Evolutionary conservation across 495 filamentous ascomycete species (phyloP).

Genomic region (Trichoderma parareesei): DNA sequence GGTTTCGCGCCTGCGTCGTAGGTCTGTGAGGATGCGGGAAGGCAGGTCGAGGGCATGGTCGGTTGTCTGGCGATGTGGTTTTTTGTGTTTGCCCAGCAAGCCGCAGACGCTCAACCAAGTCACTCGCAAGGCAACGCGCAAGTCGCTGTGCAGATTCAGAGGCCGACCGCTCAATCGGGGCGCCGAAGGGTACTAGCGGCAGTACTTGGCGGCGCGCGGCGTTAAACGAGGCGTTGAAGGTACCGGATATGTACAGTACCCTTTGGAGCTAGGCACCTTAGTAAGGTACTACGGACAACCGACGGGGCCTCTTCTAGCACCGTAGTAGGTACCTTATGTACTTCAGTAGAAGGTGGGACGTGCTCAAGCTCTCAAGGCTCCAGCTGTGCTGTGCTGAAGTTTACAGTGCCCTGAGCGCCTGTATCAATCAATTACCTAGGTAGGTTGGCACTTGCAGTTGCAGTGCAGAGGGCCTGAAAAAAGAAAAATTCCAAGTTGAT

Average conservation of each 20-base stretch:
- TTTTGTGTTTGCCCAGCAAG: neutral
- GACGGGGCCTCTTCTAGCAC: too few relatives aligned
- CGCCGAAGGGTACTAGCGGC: neutral
- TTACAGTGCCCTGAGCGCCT: too few relatives aligned
- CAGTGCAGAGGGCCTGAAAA: too few relatives aligned
- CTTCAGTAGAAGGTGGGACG: too few relatives aligned
- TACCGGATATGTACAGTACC: neutral
- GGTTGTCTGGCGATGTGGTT: slow-evolving; percentile 19
- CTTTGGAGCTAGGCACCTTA: too few relatives aligned
- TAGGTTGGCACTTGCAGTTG: neutral
- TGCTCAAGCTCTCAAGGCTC: too few relatives aligned
- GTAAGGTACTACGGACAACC: too few relatives aligned
- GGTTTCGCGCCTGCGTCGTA: slow-evolving; percentile 69
- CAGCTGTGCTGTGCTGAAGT: too few relatives aligned
- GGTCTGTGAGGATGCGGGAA: slow-evolving; percentile 64
- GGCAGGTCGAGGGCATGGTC: slow-evolving; percentile 77
- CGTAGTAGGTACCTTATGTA: too few relatives aligned
- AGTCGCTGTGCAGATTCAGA: neutral
- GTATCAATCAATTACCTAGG: neutral
- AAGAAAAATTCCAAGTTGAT: too few relatives aligned
- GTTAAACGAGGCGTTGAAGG: neutral
- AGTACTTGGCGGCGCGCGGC: neutral
- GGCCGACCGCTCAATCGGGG: slow-evolving; percentile 3
- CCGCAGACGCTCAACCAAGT: neutral
- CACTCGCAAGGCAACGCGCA: slow-evolving; percentile 3